Evolutionary conservation across 2,329 filamentous ascomycete genomes (phyloP).

Genomic region (Dryadomyces quercus-mongolicae): DNA sequence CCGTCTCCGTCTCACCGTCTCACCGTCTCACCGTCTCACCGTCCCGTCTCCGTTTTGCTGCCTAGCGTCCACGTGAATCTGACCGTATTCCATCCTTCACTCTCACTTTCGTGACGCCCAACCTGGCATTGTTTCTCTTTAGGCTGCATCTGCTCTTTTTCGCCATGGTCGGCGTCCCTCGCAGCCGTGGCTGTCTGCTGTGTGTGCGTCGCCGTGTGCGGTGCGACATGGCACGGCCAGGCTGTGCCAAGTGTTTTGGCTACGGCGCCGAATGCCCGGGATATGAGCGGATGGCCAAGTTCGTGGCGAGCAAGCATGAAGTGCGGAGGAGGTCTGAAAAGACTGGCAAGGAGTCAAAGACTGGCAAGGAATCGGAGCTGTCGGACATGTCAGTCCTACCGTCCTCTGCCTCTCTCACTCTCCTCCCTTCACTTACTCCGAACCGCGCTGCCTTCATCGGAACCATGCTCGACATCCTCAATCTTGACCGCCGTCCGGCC

Average conservation of each 20-base stretch:
- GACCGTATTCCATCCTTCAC: too few species aligned
- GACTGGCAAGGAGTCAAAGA: too few species aligned
- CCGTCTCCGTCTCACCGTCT: too few species aligned
- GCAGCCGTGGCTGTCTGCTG: constrained; percentile 25
- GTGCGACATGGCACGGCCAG: constrained; percentile 32
- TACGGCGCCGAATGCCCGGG: constrained; percentile 26
- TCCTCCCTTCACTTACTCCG: not conserved
- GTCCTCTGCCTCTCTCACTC: not conserved
- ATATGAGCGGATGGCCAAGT: constrained; percentile 26
- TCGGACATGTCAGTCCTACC: too few species aligned
- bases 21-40: too few species aligned
- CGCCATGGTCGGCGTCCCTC: constrained; percentile 25
- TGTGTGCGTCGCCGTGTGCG: constrained; percentile 29
- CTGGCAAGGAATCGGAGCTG: not conserved
- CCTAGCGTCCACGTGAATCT: too few species aligned
- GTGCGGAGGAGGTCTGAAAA: constrained; percentile 18
- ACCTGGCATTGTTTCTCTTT: too few species aligned
- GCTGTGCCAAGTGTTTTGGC: constrained; percentile 24
- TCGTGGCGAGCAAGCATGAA: constrained; percentile 26
- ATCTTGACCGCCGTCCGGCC: constrained; percentile 2
- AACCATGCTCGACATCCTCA: constrained; percentile 17
- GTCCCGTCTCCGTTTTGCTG: too few species aligned
- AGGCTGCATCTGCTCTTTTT: not conserved
- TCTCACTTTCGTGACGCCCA: too few species aligned
- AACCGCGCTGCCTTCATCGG: constrained; percentile 20